Evolutionary conservation across 495 filamentous ascomycete genomes (phyloP).

Genomic region (Penicillium atrosanguineum): DNA sequence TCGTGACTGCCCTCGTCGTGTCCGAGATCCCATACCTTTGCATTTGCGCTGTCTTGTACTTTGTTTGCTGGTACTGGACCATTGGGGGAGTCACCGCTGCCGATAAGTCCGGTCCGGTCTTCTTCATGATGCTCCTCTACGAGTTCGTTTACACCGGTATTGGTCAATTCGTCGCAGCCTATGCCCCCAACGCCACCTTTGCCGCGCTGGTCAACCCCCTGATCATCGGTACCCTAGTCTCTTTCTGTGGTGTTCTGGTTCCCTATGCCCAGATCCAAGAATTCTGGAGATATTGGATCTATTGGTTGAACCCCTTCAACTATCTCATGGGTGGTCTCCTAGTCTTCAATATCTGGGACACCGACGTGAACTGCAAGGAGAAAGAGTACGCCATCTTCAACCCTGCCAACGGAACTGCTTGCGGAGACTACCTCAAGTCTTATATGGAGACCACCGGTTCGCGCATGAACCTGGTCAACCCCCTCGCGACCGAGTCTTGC

Average conservation of each 20-base stretch:
- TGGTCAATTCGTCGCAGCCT: conserved; percentile 58
- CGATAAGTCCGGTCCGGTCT: conserved; percentile 49
- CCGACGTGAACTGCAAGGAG: conserved; percentile 51
- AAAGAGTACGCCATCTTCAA: conserved; percentile 58
- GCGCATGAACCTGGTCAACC: conserved; percentile 49
- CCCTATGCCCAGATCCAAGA: conserved; percentile 48
- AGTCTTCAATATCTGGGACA: conserved; percentile 55
- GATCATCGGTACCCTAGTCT: conserved; percentile 51
- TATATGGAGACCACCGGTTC: conserved; percentile 51
- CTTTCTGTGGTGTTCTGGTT: conserved; percentile 50
- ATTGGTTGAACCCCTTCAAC: conserved; percentile 68
- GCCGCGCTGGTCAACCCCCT: conserved; percentile 56
- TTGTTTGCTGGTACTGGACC: conserved; percentile 53
- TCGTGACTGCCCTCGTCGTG: conserved; percentile 46
- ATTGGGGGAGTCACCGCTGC: conserved; percentile 27
- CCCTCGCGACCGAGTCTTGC: conserved; percentile 52
- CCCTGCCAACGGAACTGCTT: conserved; percentile 52
- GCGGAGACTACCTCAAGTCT: conserved; percentile 52
- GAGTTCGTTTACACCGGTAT: conserved; percentile 56
- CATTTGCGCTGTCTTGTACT: conserved; percentile 48
- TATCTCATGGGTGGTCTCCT: conserved; percentile 65
- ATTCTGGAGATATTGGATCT: conserved; percentile 74
- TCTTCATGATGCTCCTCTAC: conserved; percentile 54
- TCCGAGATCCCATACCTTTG: conserved; percentile 53
- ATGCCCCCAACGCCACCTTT: conserved; percentile 52